Evolutionary conservation across 1,284 basidiomycete genomes (phyloP).

Genomic region (Grifola frondosa): DNA sequence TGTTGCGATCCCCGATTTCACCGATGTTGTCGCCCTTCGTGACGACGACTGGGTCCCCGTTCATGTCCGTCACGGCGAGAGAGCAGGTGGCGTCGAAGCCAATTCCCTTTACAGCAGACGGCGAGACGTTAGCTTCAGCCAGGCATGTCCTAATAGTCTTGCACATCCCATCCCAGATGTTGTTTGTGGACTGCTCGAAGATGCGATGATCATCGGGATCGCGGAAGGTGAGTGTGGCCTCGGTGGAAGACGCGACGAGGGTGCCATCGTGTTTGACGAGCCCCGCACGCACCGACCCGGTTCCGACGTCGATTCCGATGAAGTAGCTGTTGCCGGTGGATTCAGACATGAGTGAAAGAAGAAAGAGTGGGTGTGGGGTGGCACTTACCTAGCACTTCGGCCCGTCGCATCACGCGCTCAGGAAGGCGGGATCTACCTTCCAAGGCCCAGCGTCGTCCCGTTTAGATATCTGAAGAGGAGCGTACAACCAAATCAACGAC

Average conservation of each 20-base stretch:
- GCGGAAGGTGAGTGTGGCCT: conserved; percentile 83
- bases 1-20: conserved; percentile 70
- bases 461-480: too few relatives aligned
- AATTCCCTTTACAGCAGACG: conserved; percentile 78
- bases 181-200: conserved; percentile 89
- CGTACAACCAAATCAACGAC: too few relatives aligned
- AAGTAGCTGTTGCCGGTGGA: too few relatives aligned
- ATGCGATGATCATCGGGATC: conserved; percentile 85
- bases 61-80: conserved; percentile 79
- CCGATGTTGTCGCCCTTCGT: conserved; percentile 71
- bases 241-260: conserved; percentile 75
- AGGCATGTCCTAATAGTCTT: conserved; percentile 73
- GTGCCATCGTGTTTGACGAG: conserved; percentile 78
- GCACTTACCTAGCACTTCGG: too few relatives aligned
- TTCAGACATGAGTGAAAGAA: too few relatives aligned
- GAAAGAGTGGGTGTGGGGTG: too few relatives aligned
- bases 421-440: too few relatives aligned
- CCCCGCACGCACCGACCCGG: conserved; percentile 89
- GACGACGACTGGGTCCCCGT: conserved; percentile 79
- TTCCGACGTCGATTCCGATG: conserved; percentile 81
- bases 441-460: too few relatives aligned
- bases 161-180: conserved; percentile 86
- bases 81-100: conserved; percentile 99
- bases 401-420: too few relatives aligned
- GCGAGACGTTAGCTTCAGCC: conserved; percentile 56